phyloP scores from a whole-genome alignment of 805 yeast species.

The Saccharomycopsis babjevae region DNA sequence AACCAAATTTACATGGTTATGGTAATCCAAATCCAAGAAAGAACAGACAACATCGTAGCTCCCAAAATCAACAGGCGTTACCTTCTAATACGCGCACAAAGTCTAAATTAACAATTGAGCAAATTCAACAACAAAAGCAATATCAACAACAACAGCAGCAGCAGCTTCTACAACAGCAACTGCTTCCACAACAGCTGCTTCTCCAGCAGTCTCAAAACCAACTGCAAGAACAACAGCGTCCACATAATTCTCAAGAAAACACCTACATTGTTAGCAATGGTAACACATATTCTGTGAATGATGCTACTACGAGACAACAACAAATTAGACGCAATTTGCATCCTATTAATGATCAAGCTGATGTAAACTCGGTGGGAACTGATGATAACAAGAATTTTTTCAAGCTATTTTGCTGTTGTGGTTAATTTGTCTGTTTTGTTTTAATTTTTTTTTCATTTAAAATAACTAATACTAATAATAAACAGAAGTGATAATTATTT shows the following conservation, averaged over 20 bases:
- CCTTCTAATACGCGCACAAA: constrained; percentile 15
- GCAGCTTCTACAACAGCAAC: not conserved
- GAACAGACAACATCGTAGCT: constrained; percentile 23
- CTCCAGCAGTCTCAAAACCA: constrained; percentile 1
- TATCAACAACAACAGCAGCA: constrained; percentile 1
- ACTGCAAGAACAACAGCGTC: constrained; percentile 5
- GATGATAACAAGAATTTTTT: constrained; percentile 12
- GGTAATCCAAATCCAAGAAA: constrained; percentile 55
- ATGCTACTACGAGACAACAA: constrained; percentile 19
- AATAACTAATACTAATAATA: no score
- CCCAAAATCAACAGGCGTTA: constrained; percentile 23
- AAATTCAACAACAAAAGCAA: constrained; percentile 15
- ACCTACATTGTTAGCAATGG: not conserved
- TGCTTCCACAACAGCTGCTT: not conserved
- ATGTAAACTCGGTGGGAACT: constrained; percentile 11
- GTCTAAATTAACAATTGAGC: constrained; percentile 14
- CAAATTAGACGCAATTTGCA: constrained; percentile 18
- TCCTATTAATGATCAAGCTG: constrained; percentile 14
- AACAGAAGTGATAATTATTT: no score
- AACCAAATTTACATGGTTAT: constrained; percentile 74
- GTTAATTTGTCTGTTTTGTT: not conserved
- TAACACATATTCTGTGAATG: not conserved
- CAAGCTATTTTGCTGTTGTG: constrained; percentile 16
- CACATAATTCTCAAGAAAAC: not conserved
- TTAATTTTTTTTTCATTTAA: not conserved